Percentiles rank a stretch among this genome's conserved stretches.
phyloP scores from a whole-genome alignment of 2,329 filamentous ascomycete genomes.

The Arthrobotrys sphaeroides region DNA sequence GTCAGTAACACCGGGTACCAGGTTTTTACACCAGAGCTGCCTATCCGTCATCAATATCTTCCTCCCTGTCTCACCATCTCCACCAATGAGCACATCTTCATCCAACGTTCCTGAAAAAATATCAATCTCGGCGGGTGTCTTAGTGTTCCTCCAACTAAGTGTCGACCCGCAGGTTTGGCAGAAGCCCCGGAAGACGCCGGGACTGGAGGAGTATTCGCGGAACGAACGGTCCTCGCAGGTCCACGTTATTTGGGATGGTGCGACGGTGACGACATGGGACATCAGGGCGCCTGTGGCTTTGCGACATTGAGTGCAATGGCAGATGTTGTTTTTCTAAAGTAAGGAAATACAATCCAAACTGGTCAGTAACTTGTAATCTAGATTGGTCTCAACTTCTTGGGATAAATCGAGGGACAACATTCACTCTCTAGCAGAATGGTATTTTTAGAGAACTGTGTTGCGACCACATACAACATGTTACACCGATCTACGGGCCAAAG shows the following conservation, averaged over 20 bases:
- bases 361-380: neutral
- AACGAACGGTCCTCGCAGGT: constrained; percentile 56
- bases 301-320: constrained; percentile 69
- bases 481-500: neutral
- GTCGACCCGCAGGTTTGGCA: constrained; percentile 65
- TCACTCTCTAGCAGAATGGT: neutral
- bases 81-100: constrained; percentile 56
- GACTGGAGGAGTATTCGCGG: constrained; percentile 62
- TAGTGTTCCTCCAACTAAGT: constrained; percentile 63
- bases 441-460: neutral
- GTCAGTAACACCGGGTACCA: constrained; percentile 66
- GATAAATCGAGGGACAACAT: neutral
- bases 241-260: constrained; percentile 60
- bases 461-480: neutral
- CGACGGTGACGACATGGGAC: constrained; percentile 62
- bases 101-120: constrained; percentile 55
- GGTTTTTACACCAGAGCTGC: constrained; percentile 64
- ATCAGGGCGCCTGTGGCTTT: constrained; percentile 66
- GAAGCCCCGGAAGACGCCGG: constrained; percentile 64
- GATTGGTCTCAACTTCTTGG: too few species aligned
- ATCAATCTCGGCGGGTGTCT: constrained; percentile 44
- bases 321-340: constrained; percentile 62
- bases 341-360: too few species aligned
- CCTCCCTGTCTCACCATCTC: constrained; percentile 60
- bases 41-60: constrained; percentile 61